These are phyloP conservation scores for Bathelium albidoporum DNA, from an alignment of 495 filamentous ascomycete genomes.

Conservation along the genomic window DNA sequence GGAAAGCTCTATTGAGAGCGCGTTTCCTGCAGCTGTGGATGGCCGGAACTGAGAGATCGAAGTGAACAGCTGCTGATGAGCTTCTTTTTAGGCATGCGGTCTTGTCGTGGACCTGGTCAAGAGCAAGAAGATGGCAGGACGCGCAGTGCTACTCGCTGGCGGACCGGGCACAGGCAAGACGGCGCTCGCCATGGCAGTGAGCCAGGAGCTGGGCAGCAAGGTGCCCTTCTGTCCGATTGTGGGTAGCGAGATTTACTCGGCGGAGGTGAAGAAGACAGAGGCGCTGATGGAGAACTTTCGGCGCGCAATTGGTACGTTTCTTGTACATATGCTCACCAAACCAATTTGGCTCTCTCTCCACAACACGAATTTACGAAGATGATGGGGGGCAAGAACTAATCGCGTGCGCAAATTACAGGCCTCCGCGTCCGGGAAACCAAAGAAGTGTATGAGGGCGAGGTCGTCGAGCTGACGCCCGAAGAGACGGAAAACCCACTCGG, in stretches of 20 bases:
- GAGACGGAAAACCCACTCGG: conserved; percentile 97
- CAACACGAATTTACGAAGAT: too few relatives aligned
- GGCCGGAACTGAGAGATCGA: too few relatives aligned
- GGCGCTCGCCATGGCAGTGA: conserved; percentile 84
- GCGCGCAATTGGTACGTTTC: conserved; percentile 75
- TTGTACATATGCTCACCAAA: background rate
- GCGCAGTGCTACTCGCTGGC: conserved; percentile 85
- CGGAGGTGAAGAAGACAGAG: conserved; percentile 98
- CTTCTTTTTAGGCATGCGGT: conserved; percentile 60
- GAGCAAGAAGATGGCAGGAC: conserved; percentile 91
- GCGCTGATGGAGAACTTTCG: conserved; percentile 98
- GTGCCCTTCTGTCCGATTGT: conserved; percentile 97
- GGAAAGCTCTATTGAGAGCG: too few relatives aligned
- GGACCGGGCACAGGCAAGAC: conserved; percentile 95
- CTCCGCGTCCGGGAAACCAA: conserved; percentile 94
- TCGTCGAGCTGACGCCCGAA: conserved; percentile 90
- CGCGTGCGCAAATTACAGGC: too few relatives aligned
- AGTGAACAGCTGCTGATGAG: background rate
- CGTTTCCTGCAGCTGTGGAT: too few relatives aligned
- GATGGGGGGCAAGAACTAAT: too few relatives aligned
- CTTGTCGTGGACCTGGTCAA: conserved; percentile 90
- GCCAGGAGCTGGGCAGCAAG: conserved; percentile 90
- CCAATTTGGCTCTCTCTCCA: background rate
- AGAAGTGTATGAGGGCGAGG: conserved; percentile 95
- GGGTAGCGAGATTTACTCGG: conserved; percentile 91